These are phyloP conservation scores for Aspergillus sp. DNA, from an alignment of 2,329 filamentous ascomycete species.

Conservation along the genomic window DNA sequence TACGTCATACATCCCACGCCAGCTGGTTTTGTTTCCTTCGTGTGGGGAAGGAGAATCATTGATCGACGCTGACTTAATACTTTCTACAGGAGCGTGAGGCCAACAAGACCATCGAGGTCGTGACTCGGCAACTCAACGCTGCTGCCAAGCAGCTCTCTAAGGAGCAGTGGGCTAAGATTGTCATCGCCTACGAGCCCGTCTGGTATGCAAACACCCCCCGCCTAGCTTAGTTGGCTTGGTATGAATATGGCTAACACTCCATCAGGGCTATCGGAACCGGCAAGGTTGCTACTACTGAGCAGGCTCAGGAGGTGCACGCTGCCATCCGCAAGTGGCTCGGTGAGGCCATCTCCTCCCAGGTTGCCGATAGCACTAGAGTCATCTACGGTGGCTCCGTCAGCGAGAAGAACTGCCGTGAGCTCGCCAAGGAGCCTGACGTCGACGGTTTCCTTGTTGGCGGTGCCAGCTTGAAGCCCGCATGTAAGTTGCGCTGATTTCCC, in stretches of 20 bases:
- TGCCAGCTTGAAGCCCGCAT: conserved; percentile 93
- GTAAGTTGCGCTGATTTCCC: conserved; percentile 43
- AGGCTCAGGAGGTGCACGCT: conserved; percentile 89
- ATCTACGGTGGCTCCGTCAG: conserved; percentile 94
- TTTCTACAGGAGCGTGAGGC: conserved; percentile 63
- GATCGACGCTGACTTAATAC: conserved; percentile 6
- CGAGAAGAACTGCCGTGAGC: conserved; percentile 95
- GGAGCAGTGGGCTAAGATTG: conserved; percentile 86
- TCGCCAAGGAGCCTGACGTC: conserved; percentile 87
- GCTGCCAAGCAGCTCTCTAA: conserved; percentile 58
- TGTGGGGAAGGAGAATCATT: conserved; percentile 1
- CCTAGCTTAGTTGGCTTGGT: background rate
- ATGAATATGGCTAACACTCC: background rate
- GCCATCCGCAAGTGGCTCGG: conserved; percentile 82
- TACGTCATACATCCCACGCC: conserved; percentile 22
- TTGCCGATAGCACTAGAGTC: conserved; percentile 79
- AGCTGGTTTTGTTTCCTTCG: conserved; percentile 7
- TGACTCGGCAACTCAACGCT: conserved; percentile 71
- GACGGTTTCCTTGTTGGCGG: conserved; percentile 97
- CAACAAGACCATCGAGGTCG: conserved; percentile 66
- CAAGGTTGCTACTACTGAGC: conserved; percentile 79
- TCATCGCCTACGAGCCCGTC: conserved; percentile 98
- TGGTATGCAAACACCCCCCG: conserved; percentile 54
- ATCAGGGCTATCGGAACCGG: conserved; percentile 70
- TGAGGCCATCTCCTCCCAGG: conserved; percentile 65